Base-by-base conservation (phyloP, 2,329 filamentous ascomycete genomes). In the Fusarium albidum region DNA sequence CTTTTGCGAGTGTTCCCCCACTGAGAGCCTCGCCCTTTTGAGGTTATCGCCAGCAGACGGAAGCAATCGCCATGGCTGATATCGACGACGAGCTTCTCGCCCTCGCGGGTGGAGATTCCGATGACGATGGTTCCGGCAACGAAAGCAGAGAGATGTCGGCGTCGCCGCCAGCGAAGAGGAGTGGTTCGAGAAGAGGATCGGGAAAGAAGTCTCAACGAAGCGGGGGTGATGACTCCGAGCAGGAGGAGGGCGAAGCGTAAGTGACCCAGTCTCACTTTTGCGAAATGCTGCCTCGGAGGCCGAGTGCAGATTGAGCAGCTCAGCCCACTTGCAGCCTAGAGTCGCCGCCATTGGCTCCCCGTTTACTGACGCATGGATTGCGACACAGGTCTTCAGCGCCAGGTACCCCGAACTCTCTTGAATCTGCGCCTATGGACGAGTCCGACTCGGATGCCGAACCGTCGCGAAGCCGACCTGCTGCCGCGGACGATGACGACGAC, bases 41-140 rank as follows among this genome's bases (percentile, higher is more conserved):
- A 52, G 44, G 39, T 46, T 21, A 33, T 43, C 49, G 21, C 52
- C 27, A 25, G 35, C 39, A 17, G 31, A 17, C 43, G 25, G 48
- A 38, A 33, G 28, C 28, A 49, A 25, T 51, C 56, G 82, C 61
- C 68, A 96, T 96, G 92, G 89, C 91, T 50, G 91, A 94, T 70
- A 84, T 97, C 64, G 94, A 98, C 71, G 92, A 94, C 67, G 94
- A 97, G 78, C 87, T 98, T 63, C 88, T 98, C 61, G 93, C 91
- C 69, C 87, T 98, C 62, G 95, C 93, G 48, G 95, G 92, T 68
- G 92, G 91, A 64, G 89, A 85, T 46, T 84, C 85, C 52, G 84
- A 82, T 68, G 84, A 84, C 65, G 84, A 85, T 73, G 82, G 70
- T 43, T 73, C 78, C 69, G 77, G 79, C 74, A 78, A 79, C 66